Base-by-base conservation (phyloP, 768 basidiomycete genomes). In the Panaeolus cyanescens region DNA sequence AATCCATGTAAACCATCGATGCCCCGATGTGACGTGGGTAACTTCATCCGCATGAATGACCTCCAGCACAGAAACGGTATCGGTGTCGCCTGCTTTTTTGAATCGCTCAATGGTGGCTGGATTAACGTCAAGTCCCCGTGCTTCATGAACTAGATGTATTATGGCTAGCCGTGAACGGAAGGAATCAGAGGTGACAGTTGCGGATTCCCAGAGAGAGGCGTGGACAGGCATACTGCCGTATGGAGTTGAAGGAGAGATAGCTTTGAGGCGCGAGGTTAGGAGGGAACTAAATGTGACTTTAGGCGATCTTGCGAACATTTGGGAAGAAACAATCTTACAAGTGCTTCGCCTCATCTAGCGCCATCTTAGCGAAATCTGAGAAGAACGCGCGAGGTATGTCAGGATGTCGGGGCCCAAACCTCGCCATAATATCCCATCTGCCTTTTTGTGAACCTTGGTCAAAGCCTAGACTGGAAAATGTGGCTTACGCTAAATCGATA, bases 121-220 rank as follows among this genome's bases (percentile, higher is more conserved):
- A 68, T 95, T 93, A 57, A 93, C 89, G 73, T 93, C 93, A 17
- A 95, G 78, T 4, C 92, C 92, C 28, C 92, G 77, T 2, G 92
- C 91, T 77, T 93, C 92, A 70, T 92, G 91, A 1, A 93, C 91
- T 15, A 94, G 85, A 65, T 93, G 91, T 66, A 95, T 91, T 71
- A 93, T 93, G 1, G 90, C 90, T 34, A 93, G 83, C 12, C 92
- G 82, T 1, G 91, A 79, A 22, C 85, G 83, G 36, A 93, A 79
- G 1, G 90, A 91, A 20, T 83, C 68, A 10, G 84, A 83, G 0
- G 92, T 95, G 32, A 85, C 78, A 7, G 78, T 76, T 0, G 92
- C 92, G 5, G 89, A 90, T 62, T 91, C 87, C 93, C 92, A 93
- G 3, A 93, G 83, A 0, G 83, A 85, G 0, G 90, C 89, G 67